These are phyloP conservation scores for Quercus rubra DNA, from an alignment of 306 rosid genomes.

Conservation along the genomic window DNA sequence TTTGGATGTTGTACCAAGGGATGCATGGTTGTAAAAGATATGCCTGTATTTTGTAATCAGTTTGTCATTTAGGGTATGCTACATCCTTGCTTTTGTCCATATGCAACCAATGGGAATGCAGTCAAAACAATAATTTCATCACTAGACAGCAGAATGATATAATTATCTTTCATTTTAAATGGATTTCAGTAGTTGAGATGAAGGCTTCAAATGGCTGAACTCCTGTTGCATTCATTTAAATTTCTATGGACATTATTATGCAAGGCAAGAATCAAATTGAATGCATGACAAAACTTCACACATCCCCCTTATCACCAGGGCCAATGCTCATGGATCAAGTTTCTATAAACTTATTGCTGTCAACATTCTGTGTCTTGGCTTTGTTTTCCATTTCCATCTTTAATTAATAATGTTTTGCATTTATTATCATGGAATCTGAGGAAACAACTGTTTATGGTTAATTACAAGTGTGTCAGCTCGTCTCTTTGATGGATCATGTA, in stretches of 20 bases:
- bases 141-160: background rate
- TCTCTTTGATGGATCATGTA: background rate
- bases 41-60: too few relatives aligned
- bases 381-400: background rate
- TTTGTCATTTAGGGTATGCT: too few relatives aligned
- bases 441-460: background rate
- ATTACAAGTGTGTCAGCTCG: background rate
- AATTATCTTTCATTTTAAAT: slow-evolving; percentile 8
- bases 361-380: background rate
- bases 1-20: too few relatives aligned
- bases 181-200: background rate
- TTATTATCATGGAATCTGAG: background rate
- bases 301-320: background rate
- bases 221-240: background rate
- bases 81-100: background rate
- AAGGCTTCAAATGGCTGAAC: background rate
- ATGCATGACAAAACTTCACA: background rate
- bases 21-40: too few relatives aligned
- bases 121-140: background rate
- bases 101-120: background rate
- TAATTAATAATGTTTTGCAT: background rate
- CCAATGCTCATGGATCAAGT: background rate
- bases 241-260: background rate
- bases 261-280: background rate
- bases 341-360: background rate